Percentiles rank a stretch among this genome's conserved stretches.
phyloP scores from a whole-genome alignment of 2,329 filamentous ascomycete genomes.

The Passalora sequoiae region DNA sequence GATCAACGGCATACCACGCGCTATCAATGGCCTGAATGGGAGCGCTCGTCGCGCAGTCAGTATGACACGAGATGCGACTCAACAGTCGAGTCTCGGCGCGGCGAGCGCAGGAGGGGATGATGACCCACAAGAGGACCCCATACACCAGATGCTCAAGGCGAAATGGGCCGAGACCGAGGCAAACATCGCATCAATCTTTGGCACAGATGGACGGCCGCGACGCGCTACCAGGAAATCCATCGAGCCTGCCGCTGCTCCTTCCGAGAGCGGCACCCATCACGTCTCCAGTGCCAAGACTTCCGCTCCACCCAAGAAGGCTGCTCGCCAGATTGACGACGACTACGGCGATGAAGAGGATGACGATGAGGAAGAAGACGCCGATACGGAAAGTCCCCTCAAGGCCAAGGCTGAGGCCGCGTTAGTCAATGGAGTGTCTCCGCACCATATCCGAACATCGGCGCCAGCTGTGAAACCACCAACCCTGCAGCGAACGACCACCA shows the following conservation, averaged over 20 bases:
- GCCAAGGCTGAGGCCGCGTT: conserved; percentile 50
- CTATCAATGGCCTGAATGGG: conserved; percentile 37
- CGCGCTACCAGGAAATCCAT: conserved; percentile 21
- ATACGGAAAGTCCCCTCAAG: conserved; percentile 46
- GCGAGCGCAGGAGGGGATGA: conserved; percentile 32
- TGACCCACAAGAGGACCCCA: conserved; percentile 44
- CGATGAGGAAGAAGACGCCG: conserved; percentile 40
- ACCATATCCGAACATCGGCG: conserved; percentile 65
- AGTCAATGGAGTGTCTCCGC: conserved; percentile 56
- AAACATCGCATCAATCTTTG: conserved; percentile 72
- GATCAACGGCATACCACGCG: conserved; percentile 27
- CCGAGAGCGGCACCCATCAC: conserved; percentile 23
- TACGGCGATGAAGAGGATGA: conserved; percentile 77
- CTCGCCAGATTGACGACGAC: conserved; percentile 75
- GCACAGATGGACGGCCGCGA: conserved; percentile 35
- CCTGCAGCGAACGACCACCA: conserved; percentile 46
- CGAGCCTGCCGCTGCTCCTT: conserved; percentile 11
- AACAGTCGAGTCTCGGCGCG: conserved; percentile 32
- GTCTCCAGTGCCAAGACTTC: conserved; percentile 41
- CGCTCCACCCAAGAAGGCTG: conserved; percentile 64
- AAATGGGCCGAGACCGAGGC: conserved; percentile 72
- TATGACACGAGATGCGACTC: conserved; percentile 41
- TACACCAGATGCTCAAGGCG: conserved; percentile 61
- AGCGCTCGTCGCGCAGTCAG: conserved; percentile 40
- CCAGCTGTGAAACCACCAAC: conserved; percentile 56